Conservation (phyloP, 2,329 filamentous ascomycete species). For the Septoria petroselini region DNA sequence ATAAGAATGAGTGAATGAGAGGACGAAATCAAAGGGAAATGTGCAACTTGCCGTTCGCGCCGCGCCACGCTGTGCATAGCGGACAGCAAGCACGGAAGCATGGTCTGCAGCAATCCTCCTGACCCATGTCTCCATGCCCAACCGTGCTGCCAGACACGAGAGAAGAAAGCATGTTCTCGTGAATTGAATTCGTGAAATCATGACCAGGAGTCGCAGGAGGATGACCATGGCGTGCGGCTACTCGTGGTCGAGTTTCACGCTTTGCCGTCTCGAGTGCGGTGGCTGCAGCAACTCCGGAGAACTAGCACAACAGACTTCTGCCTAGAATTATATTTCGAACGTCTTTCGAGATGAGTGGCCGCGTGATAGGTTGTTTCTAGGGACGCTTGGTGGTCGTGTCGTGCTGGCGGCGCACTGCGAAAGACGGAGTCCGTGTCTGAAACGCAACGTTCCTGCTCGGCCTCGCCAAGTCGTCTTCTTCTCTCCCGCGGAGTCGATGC, state of each 20-base stretch:
- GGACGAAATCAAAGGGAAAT: neutral
- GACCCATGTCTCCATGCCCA: neutral
- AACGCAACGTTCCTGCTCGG: no score
- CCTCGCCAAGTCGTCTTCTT: no score
- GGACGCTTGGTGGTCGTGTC: neutral
- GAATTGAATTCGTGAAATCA: neutral
- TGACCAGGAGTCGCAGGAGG: slow-evolving; percentile 9
- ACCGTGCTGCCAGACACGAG: neutral
- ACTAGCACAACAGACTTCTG: neutral
- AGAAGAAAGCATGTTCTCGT: neutral
- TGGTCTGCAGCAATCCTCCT: neutral
- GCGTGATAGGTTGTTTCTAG: neutral
- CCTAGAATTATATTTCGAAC: slow-evolving; percentile 4
- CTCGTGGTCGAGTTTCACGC: slow-evolving; percentile 10
- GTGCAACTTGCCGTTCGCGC: neutral
- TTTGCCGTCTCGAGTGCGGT: slow-evolving; percentile 6
- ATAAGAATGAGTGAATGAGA: neutral
- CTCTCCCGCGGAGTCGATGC: no score
- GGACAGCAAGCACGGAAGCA: neutral
- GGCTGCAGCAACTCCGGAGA: neutral
- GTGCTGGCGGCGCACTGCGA: slow-evolving; percentile 1
- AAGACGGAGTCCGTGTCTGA: no score
- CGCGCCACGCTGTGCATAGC: no score
- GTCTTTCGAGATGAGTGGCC: neutral
- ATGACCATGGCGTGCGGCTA: slow-evolving; percentile 1